Percentiles rank a stretch among this genome's conserved stretches.
Evolutionary conservation across 192 early-diverging fungal genomes (phyloP).

Genomic region (Backusella parvicylindrica): DNA sequence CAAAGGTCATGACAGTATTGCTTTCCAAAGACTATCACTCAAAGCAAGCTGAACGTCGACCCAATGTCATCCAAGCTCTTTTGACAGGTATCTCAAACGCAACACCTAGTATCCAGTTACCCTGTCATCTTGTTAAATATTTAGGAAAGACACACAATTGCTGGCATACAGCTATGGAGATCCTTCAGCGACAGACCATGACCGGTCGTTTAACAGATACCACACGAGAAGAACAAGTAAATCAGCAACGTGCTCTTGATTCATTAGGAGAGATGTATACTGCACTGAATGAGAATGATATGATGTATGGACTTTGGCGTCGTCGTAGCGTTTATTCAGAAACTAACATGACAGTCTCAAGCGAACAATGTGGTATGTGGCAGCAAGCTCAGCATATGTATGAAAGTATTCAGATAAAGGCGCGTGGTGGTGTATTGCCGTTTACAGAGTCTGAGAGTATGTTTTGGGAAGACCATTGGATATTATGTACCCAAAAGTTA

Average conservation of each 20-base stretch:
- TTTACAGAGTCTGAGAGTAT: slow-evolving; percentile 94
- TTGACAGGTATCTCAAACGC: slow-evolving; percentile 85
- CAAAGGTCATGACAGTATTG: slow-evolving; percentile 75
- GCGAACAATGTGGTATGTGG: slow-evolving; percentile 94
- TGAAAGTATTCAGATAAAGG: slow-evolving; percentile 91
- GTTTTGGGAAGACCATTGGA: slow-evolving; percentile 98
- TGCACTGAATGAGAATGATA: slow-evolving; percentile 82
- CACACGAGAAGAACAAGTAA: slow-evolving; percentile 81
- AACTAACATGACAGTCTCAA: slow-evolving; percentile 92
- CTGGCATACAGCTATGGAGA: slow-evolving; percentile 84
- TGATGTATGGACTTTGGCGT: slow-evolving; percentile 91
- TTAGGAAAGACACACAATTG: slow-evolving; percentile 87
- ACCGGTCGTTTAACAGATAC: slow-evolving; percentile 39
- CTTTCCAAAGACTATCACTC: slow-evolving; percentile 91
- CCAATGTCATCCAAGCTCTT: slow-evolving; percentile 93
- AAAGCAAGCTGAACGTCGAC: slow-evolving; percentile 70
- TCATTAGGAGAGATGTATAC: slow-evolving; percentile 86
- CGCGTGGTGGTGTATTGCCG: slow-evolving; percentile 74
- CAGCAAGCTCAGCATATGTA: slow-evolving; percentile 85
- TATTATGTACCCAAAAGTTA: slow-evolving; percentile 81
- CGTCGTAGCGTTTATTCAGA: slow-evolving; percentile 85
- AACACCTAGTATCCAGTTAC: slow-evolving; percentile 71
- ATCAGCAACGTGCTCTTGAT: slow-evolving; percentile 87
- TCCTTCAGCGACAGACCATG: slow-evolving; percentile 69
- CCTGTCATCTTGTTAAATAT: slow-evolving; percentile 93